These are phyloP conservation scores for Populus hybrid DNA, from an alignment of 441 rosid genomes.

Conservation along the genomic window DNA sequence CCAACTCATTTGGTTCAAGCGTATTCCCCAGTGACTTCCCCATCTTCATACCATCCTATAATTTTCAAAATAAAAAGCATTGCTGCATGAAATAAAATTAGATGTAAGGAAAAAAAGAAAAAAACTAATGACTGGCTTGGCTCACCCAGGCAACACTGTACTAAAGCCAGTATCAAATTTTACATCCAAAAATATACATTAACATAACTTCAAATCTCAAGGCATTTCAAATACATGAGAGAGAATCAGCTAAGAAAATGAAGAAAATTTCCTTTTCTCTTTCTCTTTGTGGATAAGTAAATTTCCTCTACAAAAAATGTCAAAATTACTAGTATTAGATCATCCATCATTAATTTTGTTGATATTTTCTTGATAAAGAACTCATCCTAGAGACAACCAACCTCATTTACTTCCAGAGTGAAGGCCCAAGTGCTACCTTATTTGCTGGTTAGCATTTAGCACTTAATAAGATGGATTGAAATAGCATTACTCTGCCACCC, in stretches of 20 bases:
- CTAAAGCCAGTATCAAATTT: background rate
- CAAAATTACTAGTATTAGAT: background rate
- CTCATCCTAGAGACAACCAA: background rate
- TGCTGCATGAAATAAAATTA: constrained; percentile 52
- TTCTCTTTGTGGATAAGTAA: background rate
- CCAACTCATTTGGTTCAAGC: constrained; percentile 82
- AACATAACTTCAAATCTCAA: background rate
- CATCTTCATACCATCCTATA: constrained; percentile 98
- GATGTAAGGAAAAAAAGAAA: constrained; percentile 27
- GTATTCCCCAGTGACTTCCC: constrained; percentile 96
- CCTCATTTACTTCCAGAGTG: background rate
- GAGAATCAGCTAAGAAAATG: background rate
- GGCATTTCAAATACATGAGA: constrained; percentile 3
- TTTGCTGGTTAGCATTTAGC: background rate
- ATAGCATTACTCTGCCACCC: background rate
- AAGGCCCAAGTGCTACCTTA: background rate
- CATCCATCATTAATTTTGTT: background rate
- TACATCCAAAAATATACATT: background rate
- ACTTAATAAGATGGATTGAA: background rate
- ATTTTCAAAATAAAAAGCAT: constrained; percentile 44
- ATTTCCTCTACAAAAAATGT: background rate
- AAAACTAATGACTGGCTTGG: background rate
- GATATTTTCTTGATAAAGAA: background rate
- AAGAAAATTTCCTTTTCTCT: background rate
- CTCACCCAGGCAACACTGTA: constrained; percentile 9